phyloP scores from a whole-genome alignment of 441 rosid genomes.

The Bocquillonia castaneifolia region DNA sequence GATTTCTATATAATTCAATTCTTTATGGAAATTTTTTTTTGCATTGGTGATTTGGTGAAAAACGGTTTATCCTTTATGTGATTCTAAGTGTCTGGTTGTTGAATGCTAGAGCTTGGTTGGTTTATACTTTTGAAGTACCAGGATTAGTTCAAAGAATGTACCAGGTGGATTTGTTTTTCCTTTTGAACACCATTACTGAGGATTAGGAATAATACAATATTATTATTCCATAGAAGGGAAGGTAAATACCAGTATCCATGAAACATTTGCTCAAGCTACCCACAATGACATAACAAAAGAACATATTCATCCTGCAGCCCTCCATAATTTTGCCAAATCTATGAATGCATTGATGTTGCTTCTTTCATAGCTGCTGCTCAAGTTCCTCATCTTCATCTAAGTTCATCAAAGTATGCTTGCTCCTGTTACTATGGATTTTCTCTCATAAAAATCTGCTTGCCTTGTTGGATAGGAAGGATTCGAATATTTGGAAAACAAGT shows the following conservation, averaged over 20 bases:
- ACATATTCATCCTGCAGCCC: neutral
- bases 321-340: neutral
- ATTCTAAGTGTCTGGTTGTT: neutral
- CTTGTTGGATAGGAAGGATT: constrained; percentile 30
- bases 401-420: neutral
- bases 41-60: neutral
- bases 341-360: neutral
- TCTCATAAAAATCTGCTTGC: constrained; percentile 9
- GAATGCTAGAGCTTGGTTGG: neutral
- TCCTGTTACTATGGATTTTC: constrained; percentile 5
- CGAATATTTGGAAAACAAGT: constrained; percentile 18
- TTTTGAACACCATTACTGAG: too few relatives aligned
- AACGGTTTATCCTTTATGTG: neutral
- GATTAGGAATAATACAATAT: neutral
- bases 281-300: neutral
- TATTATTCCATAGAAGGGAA: neutral
- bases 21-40: too few relatives aligned
- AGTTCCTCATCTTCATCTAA: neutral
- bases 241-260: neutral
- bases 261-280: neutral
- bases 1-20: neutral
- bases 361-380: neutral
- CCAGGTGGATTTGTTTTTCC: too few relatives aligned
- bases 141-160: too few relatives aligned
- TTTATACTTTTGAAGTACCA: neutral